These are phyloP conservation scores for Simmondsia chinensis DNA, from an alignment of 148 eudicot genomes.

Conservation along the genomic window DNA sequence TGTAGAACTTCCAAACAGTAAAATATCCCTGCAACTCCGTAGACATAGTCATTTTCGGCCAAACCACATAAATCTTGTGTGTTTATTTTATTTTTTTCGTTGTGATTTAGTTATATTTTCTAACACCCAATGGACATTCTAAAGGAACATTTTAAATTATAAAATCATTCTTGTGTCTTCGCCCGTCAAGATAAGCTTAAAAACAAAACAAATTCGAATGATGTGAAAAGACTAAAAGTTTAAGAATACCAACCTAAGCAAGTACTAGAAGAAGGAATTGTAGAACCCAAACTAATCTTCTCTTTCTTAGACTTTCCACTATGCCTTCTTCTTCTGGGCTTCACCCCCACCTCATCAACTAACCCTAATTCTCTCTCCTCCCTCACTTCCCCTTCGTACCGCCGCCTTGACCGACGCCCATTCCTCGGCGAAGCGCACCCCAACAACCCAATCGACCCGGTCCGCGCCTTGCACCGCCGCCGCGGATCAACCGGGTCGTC, in stretches of 20 bases:
- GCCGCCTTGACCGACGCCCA: constrained; percentile 45
- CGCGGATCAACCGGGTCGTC: constrained; percentile 36
- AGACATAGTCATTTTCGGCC: too few relatives aligned
- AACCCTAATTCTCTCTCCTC: constrained; percentile 49
- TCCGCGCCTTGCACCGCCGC: constrained; percentile 30
- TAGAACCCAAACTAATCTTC: constrained; percentile 22
- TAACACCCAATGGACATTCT: too few relatives aligned
- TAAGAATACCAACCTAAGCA: background rate
- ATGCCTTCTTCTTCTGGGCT: constrained; percentile 44
- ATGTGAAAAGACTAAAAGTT: background rate
- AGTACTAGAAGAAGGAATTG: constrained; percentile 41
- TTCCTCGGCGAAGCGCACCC: constrained; percentile 45
- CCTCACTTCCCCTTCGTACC: constrained; percentile 38
- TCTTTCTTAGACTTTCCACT: constrained; percentile 54
- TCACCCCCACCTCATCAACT: constrained; percentile 43
- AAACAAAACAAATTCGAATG: background rate
- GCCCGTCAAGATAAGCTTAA: too few relatives aligned
- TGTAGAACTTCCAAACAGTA: too few relatives aligned
- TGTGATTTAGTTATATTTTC: too few relatives aligned
- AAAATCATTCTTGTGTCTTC: too few relatives aligned
- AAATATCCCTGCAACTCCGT: too few relatives aligned
- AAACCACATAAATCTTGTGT: too few relatives aligned
- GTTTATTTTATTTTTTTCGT: too few relatives aligned
- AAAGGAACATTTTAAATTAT: too few relatives aligned
- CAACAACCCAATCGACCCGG: constrained; percentile 14